Base-by-base conservation (phyloP, 441 rosid species). In the Brassica balearica region DNA sequence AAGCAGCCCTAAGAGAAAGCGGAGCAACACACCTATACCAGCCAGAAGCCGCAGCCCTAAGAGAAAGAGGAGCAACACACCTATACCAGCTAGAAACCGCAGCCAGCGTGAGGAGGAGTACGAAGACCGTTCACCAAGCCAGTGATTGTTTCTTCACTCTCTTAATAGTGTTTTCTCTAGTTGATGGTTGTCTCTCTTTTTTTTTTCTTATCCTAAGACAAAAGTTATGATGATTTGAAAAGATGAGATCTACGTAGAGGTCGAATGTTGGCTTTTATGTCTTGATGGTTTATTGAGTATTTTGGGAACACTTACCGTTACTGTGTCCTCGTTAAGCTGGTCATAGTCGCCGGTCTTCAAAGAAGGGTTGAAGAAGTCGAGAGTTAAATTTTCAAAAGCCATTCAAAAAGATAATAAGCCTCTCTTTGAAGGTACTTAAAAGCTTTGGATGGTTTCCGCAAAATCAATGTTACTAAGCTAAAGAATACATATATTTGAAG, bases 1-100 rank as follows among this genome's bases (percentile, higher is more conserved):
- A 62, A 90, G 92, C 71, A 82, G 69, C 46, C 80, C 59, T 0
- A 70, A 75, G 36, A 77, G 75, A 64, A 77, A 61, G 72, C 46
- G 73, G 41, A 78, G 77, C 81, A 10, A 73, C 78, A 79, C 82
- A 15, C 75, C 78, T 48, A 66, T 22, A 11, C 74, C 25, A 38
- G 82, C 66, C 71, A 82, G 29, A 62, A 90, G 92, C 71, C 89
- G 83, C 12, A 82, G 69, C 34, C 81, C 51, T 0, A 71, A 75
- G 27, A 77, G 76, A 65, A 77, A 61, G 73, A 67, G 74, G 32
- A 78, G 77, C 81, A 11, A 74, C 78, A 79, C 82, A 17, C 75
- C 79, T 53, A 55, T 25, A 12, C 75, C 29, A 41, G 78, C 68
- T 67, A 81, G 22, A 62, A 90, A 91, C 72, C 90, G 84, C 14